These are phyloP conservation scores for Alternaria brassicae DNA, from an alignment of 2,329 filamentous ascomycete species.

Conservation along the genomic window DNA sequence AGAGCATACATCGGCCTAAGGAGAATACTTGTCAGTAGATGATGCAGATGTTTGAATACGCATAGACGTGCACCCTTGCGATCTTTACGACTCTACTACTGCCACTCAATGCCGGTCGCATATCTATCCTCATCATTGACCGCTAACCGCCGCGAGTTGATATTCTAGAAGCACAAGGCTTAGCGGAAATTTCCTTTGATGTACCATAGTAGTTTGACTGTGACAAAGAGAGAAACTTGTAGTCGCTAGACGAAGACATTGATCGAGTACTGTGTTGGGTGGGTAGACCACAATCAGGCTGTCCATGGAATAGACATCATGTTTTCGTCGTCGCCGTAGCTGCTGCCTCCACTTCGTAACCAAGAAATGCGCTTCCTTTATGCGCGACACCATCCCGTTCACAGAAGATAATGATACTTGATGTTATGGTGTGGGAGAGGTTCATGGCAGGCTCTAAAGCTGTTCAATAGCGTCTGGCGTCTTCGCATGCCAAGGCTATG, in stretches of 20 bases:
- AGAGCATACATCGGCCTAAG: not conserved
- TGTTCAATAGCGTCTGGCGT: not conserved
- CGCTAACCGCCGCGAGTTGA: not conserved
- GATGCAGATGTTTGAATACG: not conserved
- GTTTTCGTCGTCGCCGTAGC: not conserved
- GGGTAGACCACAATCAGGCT: not conserved
- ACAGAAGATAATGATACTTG: not conserved
- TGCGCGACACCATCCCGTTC: not conserved
- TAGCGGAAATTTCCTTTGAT: not conserved
- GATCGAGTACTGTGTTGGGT: not conserved
- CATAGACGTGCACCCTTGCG: not conserved
- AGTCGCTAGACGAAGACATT: not conserved
- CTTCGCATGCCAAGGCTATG: not conserved
- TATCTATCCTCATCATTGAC: slow-evolving; percentile 1
- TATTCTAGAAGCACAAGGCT: not conserved
- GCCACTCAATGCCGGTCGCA: not conserved
- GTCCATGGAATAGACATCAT: not conserved
- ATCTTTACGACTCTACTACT: slow-evolving; percentile 1
- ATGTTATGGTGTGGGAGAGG: not conserved
- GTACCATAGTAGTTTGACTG: not conserved
- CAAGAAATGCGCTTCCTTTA: not conserved
- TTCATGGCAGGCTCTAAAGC: not conserved
- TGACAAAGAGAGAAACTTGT: not conserved
- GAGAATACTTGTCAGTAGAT: not conserved
- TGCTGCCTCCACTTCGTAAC: not conserved